Evolutionary conservation across 306 rosid species (phyloP), one percentile per base, ranked within the genome.

Genomic region (Biancaea sappan): DNA sequence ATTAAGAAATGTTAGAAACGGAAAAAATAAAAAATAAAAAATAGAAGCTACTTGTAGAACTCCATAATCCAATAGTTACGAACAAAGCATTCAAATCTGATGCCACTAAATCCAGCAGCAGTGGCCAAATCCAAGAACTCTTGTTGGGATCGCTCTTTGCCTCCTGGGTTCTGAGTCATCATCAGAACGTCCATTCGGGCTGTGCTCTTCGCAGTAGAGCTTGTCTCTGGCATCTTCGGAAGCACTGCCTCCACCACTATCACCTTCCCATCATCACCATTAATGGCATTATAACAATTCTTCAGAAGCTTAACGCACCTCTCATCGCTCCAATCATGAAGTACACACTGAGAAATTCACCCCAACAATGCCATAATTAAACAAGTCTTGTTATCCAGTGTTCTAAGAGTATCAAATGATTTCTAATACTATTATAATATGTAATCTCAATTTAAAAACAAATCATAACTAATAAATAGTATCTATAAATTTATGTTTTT

Each of bases 101-200:
- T 34, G 58, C 79, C 75, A 2, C 51, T 63, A 50, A 83, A 86
- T 8, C 87, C 80, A 31, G 87, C 78, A 31, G 12, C 61, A 11
- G 50, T 78, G 21, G 79, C 84, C 19, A 75, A 50, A 40, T 72
- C 44, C 14, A 54, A 15, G 44, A 80, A 86, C 22, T 83, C 84
- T 9, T 75, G 37, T 37, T 52, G 15, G 70, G 19, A 83, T 12
- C 86, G 35, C 57, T 78, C 88, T 38, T 67, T 86, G 41, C 88
- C 91, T n/a, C 86, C 80, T 0, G 26, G 72, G 26, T 6, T 14
- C 25, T 76, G 79, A 41, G 81, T 74, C 85, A 81, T 63, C 86
- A 87, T 79, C 7, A 38, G 4, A 62, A 79, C 74, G 69, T 84
- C 84, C 0, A 19, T 0, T 15, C 69, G 73, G 6, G 31, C 38